Evolutionary conservation across 805 yeast genomes (phyloP), one percentile per base, ranked within the genome.

Genomic region (Kazachstania kunashirensis): DNA sequence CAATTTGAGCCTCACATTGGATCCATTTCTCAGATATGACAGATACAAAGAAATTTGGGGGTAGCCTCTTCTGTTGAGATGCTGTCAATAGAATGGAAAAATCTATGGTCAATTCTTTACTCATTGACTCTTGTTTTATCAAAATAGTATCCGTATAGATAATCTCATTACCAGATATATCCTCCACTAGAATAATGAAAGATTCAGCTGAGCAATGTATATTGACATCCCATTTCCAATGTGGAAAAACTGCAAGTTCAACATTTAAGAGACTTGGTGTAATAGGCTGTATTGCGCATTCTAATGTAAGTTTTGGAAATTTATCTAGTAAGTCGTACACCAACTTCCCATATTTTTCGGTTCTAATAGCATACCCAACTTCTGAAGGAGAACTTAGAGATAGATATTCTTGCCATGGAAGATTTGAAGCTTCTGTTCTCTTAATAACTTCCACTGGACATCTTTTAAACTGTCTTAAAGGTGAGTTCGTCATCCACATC

Each of bases 11-110:
- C 38, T 73, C 83, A 39, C 85, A 75, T 43, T 84, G 88, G 4
- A 86, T 59, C 98, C 97, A 92, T 41, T 68, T 74, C 40, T 88
- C 94, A 39, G 94, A 84, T 2, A 81, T 59, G 10, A 88, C 55
- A 0, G 80, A 67, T 4, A 86, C 69, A 55, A 81, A 84, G 45
- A 80, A 77, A 46, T 75, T 78, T 0, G 96, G 95, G 1, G 88
- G 82, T 11, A 63, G 32, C 11, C 38, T 36, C 13, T 44, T 43
- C 25, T 57, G 55, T 24, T 50, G 46, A 2, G 43, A 23, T 5
- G 47, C 36, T 9, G 46, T 38, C 11, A 56, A 33, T 16, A 69
- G 55, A 3, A 88, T 73, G 0, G 82, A 70, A 45, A 85, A 75
- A 24, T 79, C 85, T 2, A 85, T 33, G 16, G 68, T 47, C 43